Evolutionary conservation across 2,329 filamentous ascomycete genomes (phyloP), one percentile per base, ranked within the genome.

Genomic region (Sphaerostilbella broomeana): DNA sequence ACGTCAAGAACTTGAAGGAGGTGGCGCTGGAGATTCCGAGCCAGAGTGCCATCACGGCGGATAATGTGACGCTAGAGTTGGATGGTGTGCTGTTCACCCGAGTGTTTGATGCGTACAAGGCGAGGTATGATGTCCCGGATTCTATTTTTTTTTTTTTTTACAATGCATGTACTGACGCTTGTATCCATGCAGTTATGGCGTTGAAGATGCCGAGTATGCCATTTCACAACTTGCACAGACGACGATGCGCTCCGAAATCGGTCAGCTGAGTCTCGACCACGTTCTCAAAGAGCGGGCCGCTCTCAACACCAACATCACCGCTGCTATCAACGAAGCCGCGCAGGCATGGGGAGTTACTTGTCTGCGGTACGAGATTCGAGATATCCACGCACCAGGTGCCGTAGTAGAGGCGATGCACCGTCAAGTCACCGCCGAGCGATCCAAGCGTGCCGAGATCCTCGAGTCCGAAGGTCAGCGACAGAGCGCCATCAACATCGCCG

Each of bases 371-470:
- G 92, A 98, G 66, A 98, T 98, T 60, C 77, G 92, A 51, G 92
- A 98, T 63, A 98, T 98, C 56, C 92, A 98, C 65, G 92, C 92
- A 0, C 92, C 92, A 2, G 86, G 82, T 21, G 84, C 84, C 35
- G 92, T 98, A 10, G 90, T 97, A 45, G 86, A 89, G 55, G 92
- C 92, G 55, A 98, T 98, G 92, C 92, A 98, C 69, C 79, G 92
- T 48, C 90, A 97, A 62, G 92, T 98, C 35, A 97, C 92, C 0
- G 92, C 92, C 13, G 92, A 98, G 69, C 84, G 92, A 28, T 94
- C 86, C 56, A 98, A 98, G 75, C 84, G 92, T 48, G 92, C 92
- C 41, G 92, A 98, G 68, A 98, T 98, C 54, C 73, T 98, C 33
- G 92, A 98, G 43, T 95, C 87, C 1, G 92, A 98, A 60, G 92